phyloP scores from a whole-genome alignment of 1,139 yeast species.

The Blastobotrys serpentis region DNA sequence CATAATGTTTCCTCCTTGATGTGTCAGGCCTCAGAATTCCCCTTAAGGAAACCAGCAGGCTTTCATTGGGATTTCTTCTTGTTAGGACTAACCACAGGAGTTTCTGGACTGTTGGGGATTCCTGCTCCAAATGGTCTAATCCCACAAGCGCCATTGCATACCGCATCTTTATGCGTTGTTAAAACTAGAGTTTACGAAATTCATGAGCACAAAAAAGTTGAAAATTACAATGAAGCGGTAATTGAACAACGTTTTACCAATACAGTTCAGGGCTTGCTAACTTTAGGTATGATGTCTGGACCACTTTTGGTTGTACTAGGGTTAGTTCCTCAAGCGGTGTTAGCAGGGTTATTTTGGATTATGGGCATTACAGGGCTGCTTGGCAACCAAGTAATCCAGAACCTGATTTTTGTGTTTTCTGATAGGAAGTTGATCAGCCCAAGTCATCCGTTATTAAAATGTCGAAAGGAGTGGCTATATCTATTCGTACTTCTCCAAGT shows the following conservation, averaged over 20 bases:
- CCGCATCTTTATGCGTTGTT: slow-evolving; percentile 68
- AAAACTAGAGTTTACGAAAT: slow-evolving; percentile 31
- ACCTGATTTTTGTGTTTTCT: slow-evolving; percentile 62
- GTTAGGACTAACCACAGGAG: slow-evolving; percentile 81
- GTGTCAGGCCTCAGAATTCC: slow-evolving; percentile 82
- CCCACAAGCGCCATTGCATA: slow-evolving; percentile 96
- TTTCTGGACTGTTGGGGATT: slow-evolving; percentile 81
- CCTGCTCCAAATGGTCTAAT: slow-evolving; percentile 97
- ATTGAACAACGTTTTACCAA: slow-evolving; percentile 90
- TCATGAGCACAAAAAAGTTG: slow-evolving; percentile 33
- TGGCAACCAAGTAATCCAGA: slow-evolving; percentile 60
- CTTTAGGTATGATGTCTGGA: slow-evolving; percentile 83
- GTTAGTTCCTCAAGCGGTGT: slow-evolving; percentile 88
- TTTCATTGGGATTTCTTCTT: slow-evolving; percentile 92
- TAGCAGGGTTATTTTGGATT: slow-evolving; percentile 87
- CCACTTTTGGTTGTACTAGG: slow-evolving; percentile 81
- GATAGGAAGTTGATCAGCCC: slow-evolving; percentile 46
- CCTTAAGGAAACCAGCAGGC: slow-evolving; percentile 78
- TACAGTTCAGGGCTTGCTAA: slow-evolving; percentile 76
- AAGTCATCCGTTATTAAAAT: slow-evolving; percentile 38
- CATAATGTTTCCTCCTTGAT: slow-evolving; percentile 92
- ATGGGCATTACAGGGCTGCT: slow-evolving; percentile 86
- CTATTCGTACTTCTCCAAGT: slow-evolving; percentile 59
- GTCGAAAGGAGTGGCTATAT: slow-evolving; percentile 42
- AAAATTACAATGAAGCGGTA: slow-evolving; percentile 44